Base-by-base conservation (phyloP, 1,139 yeast species). In the Hansenula sp. region DNA sequence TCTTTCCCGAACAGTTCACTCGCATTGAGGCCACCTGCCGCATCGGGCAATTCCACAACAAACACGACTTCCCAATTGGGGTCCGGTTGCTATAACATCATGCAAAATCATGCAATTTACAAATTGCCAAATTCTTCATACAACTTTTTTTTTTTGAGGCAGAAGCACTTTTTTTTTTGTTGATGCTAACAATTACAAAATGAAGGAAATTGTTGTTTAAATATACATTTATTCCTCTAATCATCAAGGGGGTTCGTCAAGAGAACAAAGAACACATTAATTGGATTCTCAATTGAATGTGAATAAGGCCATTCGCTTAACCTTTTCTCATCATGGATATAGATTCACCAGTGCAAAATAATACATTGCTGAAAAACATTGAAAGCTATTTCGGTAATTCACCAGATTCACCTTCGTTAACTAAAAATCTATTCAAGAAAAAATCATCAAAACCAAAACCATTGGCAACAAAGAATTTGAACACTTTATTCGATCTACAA, bases 401-500 rank as follows among this genome's bases (percentile, higher is more conserved):
- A 13, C 54, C 57, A 21, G 57, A 54, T 36, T 58, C 62, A 1
- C 63, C 63, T 2, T 58, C 61, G 5, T 47, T 56, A 13, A 52
- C 60, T 13, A 47, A 42, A 30, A 44, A 39, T 31, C 32, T 47
- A 39, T 32, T 42, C 24, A 48, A 48, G 27, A 46, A 40, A 24
- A 38, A 43, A 27, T 42, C 44, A 13, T 32, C 50, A 3, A 53
- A 44, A 19, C 49, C 50, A 16, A 29, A 37, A 2, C 53, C 56
- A 5, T 44, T 54, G 13, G 43, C 47, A 5, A 43, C 43, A 9
- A 46, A 47, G 34, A 44, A 48, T 16, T 39, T 56, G 36, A 58
- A 55, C 32, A 57, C 68, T 9, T 64, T 71, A 1, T 41, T 60
- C 36, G 61, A 69, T 43, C 58, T 67, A 13, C 61, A 61, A 49